These are phyloP conservation scores for Penicillium mononematosum DNA, from an alignment of 495 filamentous ascomycete species.

Conservation along the genomic window DNA sequence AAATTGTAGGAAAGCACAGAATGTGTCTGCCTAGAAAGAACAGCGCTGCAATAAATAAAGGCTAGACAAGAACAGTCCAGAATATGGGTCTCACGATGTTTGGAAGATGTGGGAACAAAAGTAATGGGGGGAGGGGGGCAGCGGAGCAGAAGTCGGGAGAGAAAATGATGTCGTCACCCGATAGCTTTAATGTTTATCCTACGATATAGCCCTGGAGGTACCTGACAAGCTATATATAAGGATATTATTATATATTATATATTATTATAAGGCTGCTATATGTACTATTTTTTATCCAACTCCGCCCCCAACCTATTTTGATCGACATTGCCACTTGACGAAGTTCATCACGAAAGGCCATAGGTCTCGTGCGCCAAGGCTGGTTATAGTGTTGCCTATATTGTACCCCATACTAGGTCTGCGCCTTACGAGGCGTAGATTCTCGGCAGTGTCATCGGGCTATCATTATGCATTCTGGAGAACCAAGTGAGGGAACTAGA, in stretches of 20 bases:
- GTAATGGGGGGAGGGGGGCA: background rate
- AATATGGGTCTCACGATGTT: background rate
- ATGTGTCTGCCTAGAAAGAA: conserved; percentile 17
- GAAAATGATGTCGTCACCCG: conserved; percentile 25
- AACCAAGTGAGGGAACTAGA: background rate
- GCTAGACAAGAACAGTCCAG: background rate
- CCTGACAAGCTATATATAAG: background rate
- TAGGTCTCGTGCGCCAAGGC: conserved; percentile 1
- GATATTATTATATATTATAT: background rate
- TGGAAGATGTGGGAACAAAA: background rate
- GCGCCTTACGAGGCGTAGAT: conserved; percentile 1
- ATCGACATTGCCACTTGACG: background rate
- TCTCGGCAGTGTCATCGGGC: conserved; percentile 7
- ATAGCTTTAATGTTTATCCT: too few species aligned
- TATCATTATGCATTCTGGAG: background rate
- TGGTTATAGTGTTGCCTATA: conserved; percentile 11
- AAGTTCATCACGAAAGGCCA: background rate
- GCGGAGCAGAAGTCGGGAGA: conserved; percentile 15
- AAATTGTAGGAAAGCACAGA: background rate
- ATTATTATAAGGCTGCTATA: background rate
- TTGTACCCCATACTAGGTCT: background rate
- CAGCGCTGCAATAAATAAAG: conserved; percentile 16
- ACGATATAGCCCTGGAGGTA: too few species aligned
- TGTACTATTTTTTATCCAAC: background rate
- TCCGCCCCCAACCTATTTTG: background rate